Evolutionary conservation across 768 basidiomycete genomes (phyloP).

Genomic region (Pulveroboletus sp.): DNA sequence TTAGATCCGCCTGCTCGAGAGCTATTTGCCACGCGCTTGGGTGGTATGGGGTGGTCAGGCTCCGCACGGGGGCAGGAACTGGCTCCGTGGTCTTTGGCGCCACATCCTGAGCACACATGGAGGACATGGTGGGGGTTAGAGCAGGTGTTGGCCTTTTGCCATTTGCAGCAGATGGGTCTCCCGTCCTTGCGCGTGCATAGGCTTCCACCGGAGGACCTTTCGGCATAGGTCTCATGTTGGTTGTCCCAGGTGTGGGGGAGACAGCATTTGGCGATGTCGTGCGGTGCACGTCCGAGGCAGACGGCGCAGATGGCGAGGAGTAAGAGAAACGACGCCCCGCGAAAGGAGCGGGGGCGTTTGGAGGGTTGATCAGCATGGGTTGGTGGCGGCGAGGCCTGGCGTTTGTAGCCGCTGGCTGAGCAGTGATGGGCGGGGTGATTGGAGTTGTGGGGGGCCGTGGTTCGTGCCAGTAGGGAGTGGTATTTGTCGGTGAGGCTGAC

Average conservation of each 20-base stretch:
- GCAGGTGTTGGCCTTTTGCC: constrained; percentile 4
- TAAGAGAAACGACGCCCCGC: background rate
- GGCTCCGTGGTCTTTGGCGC: constrained; percentile 1
- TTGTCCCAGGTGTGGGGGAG: constrained; percentile 24
- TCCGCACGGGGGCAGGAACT: constrained; percentile 6
- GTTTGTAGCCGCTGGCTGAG: background rate
- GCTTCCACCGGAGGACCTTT: background rate
- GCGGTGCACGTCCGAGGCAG: constrained; percentile 32
- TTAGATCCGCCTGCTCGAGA: background rate
- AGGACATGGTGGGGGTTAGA: background rate
- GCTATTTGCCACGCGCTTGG: constrained; percentile 3
- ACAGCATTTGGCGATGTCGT: constrained; percentile 22
- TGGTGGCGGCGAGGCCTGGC: background rate
- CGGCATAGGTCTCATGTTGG: background rate
- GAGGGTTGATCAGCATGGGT: background rate
- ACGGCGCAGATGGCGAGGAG: constrained; percentile 23
- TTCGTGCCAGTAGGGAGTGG: too few relatives aligned
- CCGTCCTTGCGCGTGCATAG: constrained; percentile 17
- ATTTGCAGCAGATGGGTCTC: constrained; percentile 1
- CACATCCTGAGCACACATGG: constrained; percentile 14
- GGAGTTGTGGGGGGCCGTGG: too few relatives aligned
- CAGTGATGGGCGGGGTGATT: background rate
- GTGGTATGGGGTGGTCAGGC: constrained; percentile 5
- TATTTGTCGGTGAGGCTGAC: too few relatives aligned
- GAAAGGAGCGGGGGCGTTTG: too few relatives aligned